These are phyloP conservation scores for Euphorbia pulcherrima DNA, from an alignment of 345 rosid genomes.

Conservation along the genomic window DNA sequence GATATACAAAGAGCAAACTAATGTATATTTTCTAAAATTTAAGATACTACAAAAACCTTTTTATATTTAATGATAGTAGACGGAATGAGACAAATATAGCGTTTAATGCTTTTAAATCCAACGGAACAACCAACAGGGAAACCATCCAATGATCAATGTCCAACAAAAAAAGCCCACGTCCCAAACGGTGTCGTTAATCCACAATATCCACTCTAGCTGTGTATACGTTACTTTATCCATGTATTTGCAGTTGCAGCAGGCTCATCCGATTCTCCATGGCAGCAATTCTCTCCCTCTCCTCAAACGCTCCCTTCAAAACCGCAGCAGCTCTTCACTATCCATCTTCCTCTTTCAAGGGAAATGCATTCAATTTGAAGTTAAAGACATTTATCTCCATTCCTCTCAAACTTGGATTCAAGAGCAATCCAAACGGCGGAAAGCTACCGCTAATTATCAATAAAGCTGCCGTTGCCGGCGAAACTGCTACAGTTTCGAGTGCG, in stretches of 20 bases:
- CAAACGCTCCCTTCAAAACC: background rate
- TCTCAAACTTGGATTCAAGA: background rate
- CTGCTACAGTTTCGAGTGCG: conserved; percentile 17
- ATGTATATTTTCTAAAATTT: too few species aligned
- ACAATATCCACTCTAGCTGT: background rate
- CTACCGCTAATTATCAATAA: conserved; percentile 32
- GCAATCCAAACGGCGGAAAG: background rate
- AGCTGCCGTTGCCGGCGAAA: conserved; percentile 20
- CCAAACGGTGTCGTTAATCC: conserved; percentile 5
- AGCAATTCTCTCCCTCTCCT: conserved; percentile 9
- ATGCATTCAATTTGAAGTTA: background rate
- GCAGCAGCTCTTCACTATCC: background rate
- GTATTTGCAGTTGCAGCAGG: background rate
- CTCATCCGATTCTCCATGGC: conserved; percentile 10
- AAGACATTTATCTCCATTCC: conserved; percentile 2
- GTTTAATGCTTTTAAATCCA: too few species aligned
- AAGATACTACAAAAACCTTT: too few species aligned
- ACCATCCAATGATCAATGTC: background rate
- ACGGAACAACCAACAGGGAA: too few species aligned
- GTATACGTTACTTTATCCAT: conserved; percentile 17
- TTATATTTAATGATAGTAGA: too few species aligned
- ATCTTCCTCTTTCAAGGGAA: conserved; percentile 19
- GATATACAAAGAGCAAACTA: too few species aligned
- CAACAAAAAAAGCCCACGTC: background rate
- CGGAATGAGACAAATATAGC: too few species aligned